phyloP scores from a whole-genome alignment of 345 rosid species.

The Gossypium ekmanianum region DNA sequence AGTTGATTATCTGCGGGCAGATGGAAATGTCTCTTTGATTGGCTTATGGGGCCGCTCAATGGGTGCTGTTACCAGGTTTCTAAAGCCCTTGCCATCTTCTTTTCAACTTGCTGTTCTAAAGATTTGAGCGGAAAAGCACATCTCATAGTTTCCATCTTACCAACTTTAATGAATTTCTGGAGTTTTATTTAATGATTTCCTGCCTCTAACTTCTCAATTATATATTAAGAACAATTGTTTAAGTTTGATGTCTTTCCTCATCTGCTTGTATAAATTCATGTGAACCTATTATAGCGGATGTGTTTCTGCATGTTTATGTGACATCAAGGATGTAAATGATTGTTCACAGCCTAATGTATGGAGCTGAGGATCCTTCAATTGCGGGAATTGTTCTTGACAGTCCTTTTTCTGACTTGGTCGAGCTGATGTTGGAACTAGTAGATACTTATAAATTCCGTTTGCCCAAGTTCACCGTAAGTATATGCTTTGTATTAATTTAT shows the following conservation, averaged over 20 bases:
- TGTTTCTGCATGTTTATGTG: slow-evolving; percentile 6
- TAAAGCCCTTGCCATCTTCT: slow-evolving; percentile 16
- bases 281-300: neutral
- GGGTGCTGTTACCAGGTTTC: slow-evolving; percentile 93
- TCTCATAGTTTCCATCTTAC: slow-evolving; percentile 1
- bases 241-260: neutral
- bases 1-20: slow-evolving; percentile 75
- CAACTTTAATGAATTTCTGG: neutral
- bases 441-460: slow-evolving; percentile 75
- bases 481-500: neutral
- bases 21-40: slow-evolving; percentile 86
- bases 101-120: slow-evolving; percentile 15
- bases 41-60: slow-evolving; percentile 97
- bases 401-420: slow-evolving; percentile 89
- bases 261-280: neutral
- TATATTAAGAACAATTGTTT: neutral
- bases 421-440: slow-evolving; percentile 89
- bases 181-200: neutral
- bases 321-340: slow-evolving; percentile 13
- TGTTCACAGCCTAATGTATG: slow-evolving; percentile 76
- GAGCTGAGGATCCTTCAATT: slow-evolving; percentile 90
- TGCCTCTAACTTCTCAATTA: neutral
- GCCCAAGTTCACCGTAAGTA: slow-evolving; percentile 86
- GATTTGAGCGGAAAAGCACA: neutral
- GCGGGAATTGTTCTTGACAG: slow-evolving; percentile 96